phyloP scores from a whole-genome alignment of 768 basidiomycete genomes.

The Termitomyces sp. region DNA sequence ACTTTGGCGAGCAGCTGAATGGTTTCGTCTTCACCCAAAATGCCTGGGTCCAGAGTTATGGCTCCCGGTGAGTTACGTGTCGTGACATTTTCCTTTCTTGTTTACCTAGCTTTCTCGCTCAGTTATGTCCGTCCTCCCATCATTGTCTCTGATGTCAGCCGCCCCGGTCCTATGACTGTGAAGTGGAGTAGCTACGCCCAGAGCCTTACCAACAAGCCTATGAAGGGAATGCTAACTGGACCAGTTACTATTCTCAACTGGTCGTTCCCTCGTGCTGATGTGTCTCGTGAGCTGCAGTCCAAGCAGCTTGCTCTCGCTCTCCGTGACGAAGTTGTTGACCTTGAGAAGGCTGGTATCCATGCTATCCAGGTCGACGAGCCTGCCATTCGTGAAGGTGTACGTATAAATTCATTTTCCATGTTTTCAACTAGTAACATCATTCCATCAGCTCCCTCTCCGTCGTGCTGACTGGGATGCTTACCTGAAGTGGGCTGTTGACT shows the following conservation, averaged over 20 bases:
- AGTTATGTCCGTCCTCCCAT: conserved; percentile 98
- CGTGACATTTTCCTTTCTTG: not conserved
- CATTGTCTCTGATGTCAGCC: conserved; percentile 96
- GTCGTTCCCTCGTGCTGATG: conserved; percentile 99
- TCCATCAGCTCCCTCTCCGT: conserved; percentile 78
- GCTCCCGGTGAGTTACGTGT: conserved; percentile 68
- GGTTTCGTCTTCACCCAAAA: conserved; percentile 99
- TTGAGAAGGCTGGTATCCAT: conserved; percentile 92
- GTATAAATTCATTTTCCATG: conserved; percentile 19
- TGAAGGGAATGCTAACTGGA: conserved; percentile 99
- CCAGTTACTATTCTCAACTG: conserved; percentile 99
- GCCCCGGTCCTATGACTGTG: conserved; percentile 90
- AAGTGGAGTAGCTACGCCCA: conserved; percentile 97
- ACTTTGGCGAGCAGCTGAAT: conserved; percentile 93
- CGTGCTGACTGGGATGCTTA: conserved; percentile 95
- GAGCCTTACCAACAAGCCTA: conserved; percentile 85
- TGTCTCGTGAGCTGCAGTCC: conserved; percentile 93
- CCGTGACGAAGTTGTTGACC: conserved; percentile 96
- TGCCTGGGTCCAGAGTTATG: conserved; percentile 99
- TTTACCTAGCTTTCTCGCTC: conserved; percentile 1
- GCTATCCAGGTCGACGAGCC: conserved; percentile 99
- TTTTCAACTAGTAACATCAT: conserved; percentile 7
- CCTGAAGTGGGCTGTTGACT: conserved; percentile 97
- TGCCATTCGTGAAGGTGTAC: conserved; percentile 96
- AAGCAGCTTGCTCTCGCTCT: conserved; percentile 97